Percentiles rank a stretch among this genome's conserved stretches.
These are phyloP conservation scores for Elongisporangium anandrum DNA, from an alignment of 352 stramenopile species.

Conservation along the genomic window DNA sequence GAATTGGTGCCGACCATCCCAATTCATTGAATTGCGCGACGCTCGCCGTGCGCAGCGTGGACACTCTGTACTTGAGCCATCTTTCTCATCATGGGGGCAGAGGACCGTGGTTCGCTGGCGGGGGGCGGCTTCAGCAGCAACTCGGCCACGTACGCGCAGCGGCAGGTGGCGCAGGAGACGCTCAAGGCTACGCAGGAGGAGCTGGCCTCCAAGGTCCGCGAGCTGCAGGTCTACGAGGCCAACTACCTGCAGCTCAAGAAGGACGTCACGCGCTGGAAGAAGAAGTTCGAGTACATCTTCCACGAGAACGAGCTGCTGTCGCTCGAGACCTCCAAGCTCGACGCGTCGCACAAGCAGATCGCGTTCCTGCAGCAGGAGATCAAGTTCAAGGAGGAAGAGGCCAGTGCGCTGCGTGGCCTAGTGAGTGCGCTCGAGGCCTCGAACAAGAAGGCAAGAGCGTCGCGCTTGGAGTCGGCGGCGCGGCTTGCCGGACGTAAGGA, in stretches of 20 bases:
- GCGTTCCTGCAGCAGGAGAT: conserved; percentile 81
- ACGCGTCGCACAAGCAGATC: conserved; percentile 79
- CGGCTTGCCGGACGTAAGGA: conserved; percentile 20
- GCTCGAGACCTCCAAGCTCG: conserved; percentile 81
- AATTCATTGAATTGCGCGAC: background rate
- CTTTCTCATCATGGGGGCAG: conserved; percentile 6
- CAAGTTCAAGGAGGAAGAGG: conserved; percentile 83
- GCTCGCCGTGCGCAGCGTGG: background rate
- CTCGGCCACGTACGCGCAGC: conserved; percentile 58
- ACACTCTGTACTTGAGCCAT: background rate
- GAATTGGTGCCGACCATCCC: background rate
- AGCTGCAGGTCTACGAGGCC: conserved; percentile 79
- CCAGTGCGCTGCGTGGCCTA: conserved; percentile 59
- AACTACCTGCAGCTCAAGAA: conserved; percentile 80
- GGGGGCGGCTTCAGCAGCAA: conserved; percentile 46
- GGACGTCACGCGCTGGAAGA: conserved; percentile 77
- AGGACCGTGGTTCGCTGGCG: conserved; percentile 4
- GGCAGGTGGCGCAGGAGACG: conserved; percentile 51
- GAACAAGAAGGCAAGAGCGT: conserved; percentile 78
- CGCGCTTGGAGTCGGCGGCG: conserved; percentile 50
- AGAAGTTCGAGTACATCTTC: conserved; percentile 87
- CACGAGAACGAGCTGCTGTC: conserved; percentile 82
- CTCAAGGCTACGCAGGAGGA: conserved; percentile 75
- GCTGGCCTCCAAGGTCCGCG: conserved; percentile 68
- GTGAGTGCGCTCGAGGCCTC: conserved; percentile 70